Conservation (phyloP, 116 monocot genomes). For the Papilionanthe hybrid region DNA sequence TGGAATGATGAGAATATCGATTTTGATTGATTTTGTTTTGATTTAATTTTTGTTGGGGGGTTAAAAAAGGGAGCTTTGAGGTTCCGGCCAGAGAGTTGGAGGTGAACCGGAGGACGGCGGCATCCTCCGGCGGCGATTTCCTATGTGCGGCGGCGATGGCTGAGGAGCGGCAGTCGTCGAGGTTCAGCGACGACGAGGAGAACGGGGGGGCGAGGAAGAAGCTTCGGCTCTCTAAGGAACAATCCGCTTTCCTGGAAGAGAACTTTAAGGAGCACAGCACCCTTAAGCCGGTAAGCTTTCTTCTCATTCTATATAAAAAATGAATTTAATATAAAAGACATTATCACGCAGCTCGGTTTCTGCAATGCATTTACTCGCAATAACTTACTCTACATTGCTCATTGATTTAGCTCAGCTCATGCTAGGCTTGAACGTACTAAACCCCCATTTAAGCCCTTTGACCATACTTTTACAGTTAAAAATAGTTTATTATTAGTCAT, state of each 20-base stretch:
- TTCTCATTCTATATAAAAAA: too few species aligned
- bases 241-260: constrained; percentile 4
- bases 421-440: too few species aligned
- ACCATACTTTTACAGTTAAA: too few species aligned
- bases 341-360: too few species aligned
- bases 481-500: too few species aligned
- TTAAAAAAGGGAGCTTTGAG: neutral
- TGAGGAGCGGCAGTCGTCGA: neutral
- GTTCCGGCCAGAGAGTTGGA: neutral
- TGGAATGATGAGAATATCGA: neutral
- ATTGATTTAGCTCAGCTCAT: too few species aligned
- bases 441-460: too few species aligned
- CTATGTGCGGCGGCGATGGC: neutral
- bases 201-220: constrained; percentile 5
- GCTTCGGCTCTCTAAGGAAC: constrained; percentile 5
- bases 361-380: too few species aligned
- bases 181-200: constrained; percentile 1
- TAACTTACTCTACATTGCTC: too few species aligned
- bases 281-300: neutral
- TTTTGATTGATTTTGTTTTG: neutral
- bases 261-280: constrained; percentile 1
- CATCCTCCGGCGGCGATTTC: neutral
- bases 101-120: neutral
- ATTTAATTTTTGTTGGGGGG: neutral
- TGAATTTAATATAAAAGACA: too few species aligned